A percentile compares a stretch with the other conserved stretches of the same genome.
Evolutionary conservation across 139 green algal species (phyloP).

Genomic region (Coelastrella sp.): DNA sequence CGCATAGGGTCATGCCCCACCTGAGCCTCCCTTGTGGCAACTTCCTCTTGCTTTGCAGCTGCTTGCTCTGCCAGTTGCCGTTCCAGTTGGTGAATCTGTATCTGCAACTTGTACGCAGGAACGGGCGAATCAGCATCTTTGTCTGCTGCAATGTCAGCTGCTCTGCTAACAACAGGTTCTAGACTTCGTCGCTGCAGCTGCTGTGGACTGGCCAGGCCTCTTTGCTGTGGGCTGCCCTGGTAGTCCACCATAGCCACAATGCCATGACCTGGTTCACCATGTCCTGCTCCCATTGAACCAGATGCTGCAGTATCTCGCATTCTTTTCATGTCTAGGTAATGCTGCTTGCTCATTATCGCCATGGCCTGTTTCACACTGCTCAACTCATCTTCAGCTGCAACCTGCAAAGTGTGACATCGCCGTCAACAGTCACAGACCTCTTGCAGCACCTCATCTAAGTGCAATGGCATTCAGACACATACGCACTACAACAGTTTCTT

Average conservation of each 20-base stretch:
- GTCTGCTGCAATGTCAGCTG: neutral
- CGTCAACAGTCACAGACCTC: neutral
- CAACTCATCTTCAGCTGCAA: constrained; percentile 42
- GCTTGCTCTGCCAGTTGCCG: constrained; percentile 43
- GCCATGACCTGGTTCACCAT: neutral
- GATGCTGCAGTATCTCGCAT: constrained; percentile 4
- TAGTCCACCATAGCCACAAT: constrained; percentile 14
- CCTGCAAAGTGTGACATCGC: neutral
- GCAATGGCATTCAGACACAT: no score
- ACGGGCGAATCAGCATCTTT: constrained; percentile 29
- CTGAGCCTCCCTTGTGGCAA: neutral
- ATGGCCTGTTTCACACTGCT: constrained; percentile 38
- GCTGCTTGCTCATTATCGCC: constrained; percentile 46
- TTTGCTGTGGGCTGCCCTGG: neutral
- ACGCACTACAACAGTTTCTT: no score
- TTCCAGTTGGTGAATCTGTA: constrained; percentile 42
- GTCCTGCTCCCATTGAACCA: neutral
- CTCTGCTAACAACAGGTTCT: neutral
- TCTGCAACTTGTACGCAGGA: constrained; percentile 39
- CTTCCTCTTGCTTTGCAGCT: constrained; percentile 21
- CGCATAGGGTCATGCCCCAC: no score
- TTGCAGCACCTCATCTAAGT: no score
- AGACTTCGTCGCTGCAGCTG: neutral
- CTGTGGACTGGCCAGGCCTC: neutral
- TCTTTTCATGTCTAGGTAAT: constrained; percentile 39